These are phyloP conservation scores for Boletus sp. DNA, from an alignment of 768 basidiomycete species.

Conservation along the genomic window DNA sequence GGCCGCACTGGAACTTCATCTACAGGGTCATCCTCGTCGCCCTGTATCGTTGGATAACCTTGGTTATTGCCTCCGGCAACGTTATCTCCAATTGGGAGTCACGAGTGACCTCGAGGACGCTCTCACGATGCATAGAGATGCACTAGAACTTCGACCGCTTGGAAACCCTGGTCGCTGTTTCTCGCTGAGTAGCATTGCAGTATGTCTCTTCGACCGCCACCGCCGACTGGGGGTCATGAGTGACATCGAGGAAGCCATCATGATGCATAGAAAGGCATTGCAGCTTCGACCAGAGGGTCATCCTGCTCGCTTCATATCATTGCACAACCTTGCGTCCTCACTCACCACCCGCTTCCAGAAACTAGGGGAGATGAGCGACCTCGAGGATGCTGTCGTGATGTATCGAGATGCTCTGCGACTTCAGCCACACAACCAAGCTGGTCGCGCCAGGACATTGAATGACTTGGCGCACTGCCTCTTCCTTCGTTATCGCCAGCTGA, in stretches of 20 bases:
- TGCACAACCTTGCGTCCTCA: neutral
- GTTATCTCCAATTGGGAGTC: neutral
- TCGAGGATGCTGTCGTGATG: neutral
- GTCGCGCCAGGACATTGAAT: neutral
- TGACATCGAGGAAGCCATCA: neutral
- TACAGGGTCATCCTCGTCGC: neutral
- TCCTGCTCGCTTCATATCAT: neutral
- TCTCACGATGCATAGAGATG: neutral
- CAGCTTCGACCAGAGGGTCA: neutral
- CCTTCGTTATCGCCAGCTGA: neutral
- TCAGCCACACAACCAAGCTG: neutral
- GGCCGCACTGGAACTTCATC: neutral
- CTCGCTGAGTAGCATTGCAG: neutral
- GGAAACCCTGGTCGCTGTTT: neutral
- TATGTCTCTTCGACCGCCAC: neutral
- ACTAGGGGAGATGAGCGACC: neutral
- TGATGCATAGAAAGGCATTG: neutral
- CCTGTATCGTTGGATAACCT: neutral
- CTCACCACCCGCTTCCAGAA: neutral
- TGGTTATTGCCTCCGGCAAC: neutral
- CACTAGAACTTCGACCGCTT: neutral
- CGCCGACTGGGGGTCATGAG: neutral
- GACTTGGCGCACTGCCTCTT: neutral
- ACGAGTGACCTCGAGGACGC: neutral
- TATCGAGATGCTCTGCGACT: neutral